phyloP scores from a whole-genome alignment of 192 early-diverging fungal genomes.

The Backusella circina region DNA sequence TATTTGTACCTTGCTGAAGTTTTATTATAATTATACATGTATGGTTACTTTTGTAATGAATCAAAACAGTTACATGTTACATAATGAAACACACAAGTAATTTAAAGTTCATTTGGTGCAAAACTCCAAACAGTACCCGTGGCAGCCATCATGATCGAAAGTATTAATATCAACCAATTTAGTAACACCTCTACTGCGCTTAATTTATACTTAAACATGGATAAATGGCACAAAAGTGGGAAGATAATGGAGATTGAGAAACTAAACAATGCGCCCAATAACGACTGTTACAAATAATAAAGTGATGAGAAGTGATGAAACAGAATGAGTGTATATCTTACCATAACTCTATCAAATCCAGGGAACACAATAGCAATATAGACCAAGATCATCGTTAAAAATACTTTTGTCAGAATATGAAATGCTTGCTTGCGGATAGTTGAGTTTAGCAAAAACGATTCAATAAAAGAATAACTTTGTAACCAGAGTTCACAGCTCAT shows the following conservation, averaged over 20 bases:
- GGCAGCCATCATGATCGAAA: conserved; percentile 25
- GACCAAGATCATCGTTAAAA: background rate
- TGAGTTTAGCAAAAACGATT: background rate
- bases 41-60: background rate
- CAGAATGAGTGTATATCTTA: conserved; percentile 16
- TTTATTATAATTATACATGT: background rate
- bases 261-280: conserved; percentile 33
- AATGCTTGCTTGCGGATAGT: background rate
- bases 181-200: conserved; percentile 10
- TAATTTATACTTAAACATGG: conserved; percentile 23
- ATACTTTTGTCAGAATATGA: background rate
- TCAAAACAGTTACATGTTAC: background rate
- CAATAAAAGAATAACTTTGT: background rate
- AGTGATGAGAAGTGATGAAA: background rate
- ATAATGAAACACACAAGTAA: background rate
- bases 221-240: conserved; percentile 33
- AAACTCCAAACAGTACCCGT: conserved; percentile 36
- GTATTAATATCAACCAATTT: conserved; percentile 16
- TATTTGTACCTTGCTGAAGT: background rate
- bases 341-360: conserved; percentile 30
- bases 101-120: conserved; percentile 8
- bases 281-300: conserved; percentile 13
- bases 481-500: conserved; percentile 34
- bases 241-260: conserved; percentile 33
- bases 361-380: conserved; percentile 14